These are phyloP conservation scores for Candida khao-thaluensis DNA, from an alignment of 805 yeast genomes.

Conservation along the genomic window DNA sequence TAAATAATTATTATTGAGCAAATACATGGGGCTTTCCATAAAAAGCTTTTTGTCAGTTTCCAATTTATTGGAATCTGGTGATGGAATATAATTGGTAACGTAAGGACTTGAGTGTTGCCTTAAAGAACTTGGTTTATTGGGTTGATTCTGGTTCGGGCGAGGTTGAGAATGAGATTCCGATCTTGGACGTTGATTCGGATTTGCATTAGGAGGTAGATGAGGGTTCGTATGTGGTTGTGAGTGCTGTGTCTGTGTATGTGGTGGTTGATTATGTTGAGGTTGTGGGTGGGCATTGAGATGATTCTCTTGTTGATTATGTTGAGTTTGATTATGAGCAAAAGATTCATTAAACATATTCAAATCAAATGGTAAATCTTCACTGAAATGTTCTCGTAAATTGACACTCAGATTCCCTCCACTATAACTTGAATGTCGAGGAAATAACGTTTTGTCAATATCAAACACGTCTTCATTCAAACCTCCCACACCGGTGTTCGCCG, in stretches of 20 bases:
- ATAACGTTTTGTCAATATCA: constrained; percentile 7
- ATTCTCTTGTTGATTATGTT: constrained; percentile 1
- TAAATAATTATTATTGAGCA: constrained; percentile 1
- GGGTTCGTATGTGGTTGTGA: not conserved
- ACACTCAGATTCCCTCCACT: constrained; percentile 25
- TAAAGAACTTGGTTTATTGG: too few relatives aligned
- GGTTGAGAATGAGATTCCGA: constrained; percentile 1
- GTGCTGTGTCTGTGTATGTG: too few relatives aligned
- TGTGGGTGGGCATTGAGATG: too few relatives aligned
- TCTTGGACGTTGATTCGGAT: not conserved
- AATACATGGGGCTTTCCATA: constrained; percentile 2
- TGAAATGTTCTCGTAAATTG: constrained; percentile 39
- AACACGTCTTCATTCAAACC: not conserved
- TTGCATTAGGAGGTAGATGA: not conserved
- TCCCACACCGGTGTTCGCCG: constrained; percentile 2
- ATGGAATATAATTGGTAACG: not conserved
- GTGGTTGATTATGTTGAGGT: too few relatives aligned
- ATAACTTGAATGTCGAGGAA: constrained; percentile 15
- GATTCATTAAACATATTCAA: constrained; percentile 5
- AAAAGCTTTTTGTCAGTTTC: constrained; percentile 1
- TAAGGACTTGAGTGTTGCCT: constrained; percentile 1
- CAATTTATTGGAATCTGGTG: not conserved
- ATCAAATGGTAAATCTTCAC: constrained; percentile 4
- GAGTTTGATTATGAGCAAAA: not conserved
- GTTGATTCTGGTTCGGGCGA: not conserved